Percentiles rank a stretch among this genome's conserved stretches.
Conservation (phyloP, 75 land plant species). For the Sequoiadendron giganteum region DNA sequence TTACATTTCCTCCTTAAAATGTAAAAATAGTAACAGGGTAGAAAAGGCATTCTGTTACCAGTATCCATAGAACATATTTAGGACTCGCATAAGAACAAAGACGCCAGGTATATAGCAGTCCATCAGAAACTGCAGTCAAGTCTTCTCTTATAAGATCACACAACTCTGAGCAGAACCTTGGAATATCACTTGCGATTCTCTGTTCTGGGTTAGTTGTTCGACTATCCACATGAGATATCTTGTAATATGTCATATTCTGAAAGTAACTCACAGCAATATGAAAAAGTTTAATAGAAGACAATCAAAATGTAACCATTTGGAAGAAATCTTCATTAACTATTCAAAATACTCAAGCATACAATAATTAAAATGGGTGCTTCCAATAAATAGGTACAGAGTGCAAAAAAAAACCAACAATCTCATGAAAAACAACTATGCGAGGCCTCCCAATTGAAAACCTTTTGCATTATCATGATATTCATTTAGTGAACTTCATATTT, state of each 20-base stretch:
- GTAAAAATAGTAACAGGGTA: constrained; percentile 2
- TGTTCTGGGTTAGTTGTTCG: constrained; percentile 89
- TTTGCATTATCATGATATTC: not conserved
- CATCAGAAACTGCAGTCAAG: constrained; percentile 81
- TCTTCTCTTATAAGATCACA: constrained; percentile 98
- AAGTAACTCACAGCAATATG: constrained; percentile 1
- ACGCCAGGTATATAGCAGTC: constrained; percentile 93
- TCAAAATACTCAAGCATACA: not conserved
- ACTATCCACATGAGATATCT: constrained; percentile 94
- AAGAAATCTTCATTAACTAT: not conserved
- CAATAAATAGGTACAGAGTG: not conserved
- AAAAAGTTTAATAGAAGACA: not conserved
- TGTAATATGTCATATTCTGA: constrained; percentile 99
- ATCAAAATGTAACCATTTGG: not conserved
- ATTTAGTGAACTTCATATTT: not conserved
- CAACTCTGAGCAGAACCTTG: constrained; percentile 87
- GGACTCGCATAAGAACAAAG: constrained; percentile 98
- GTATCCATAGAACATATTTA: constrained; percentile 92
- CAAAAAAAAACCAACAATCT: not conserved
- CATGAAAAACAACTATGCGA: not conserved
- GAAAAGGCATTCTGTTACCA: constrained; percentile 53
- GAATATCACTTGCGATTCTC: constrained; percentile 98
- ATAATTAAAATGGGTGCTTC: not conserved
- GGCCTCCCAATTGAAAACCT: not conserved
- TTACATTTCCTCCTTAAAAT: not conserved